Base-by-base conservation (phyloP, 805 yeast species). In the Debaryomyces tyrocola region DNA sequence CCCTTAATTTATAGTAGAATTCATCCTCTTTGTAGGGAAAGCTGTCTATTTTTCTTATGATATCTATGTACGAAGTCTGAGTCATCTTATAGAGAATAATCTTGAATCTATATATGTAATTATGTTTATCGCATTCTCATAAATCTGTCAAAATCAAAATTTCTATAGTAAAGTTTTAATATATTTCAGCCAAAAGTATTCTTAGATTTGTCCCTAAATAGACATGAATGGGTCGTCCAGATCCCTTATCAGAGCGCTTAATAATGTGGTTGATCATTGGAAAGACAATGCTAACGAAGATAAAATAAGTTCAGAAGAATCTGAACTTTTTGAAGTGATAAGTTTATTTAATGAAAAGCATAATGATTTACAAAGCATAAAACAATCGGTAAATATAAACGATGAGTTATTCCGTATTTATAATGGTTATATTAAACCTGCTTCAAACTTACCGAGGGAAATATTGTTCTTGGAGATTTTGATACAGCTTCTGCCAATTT, bases 401-500 rank as follows among this genome's bases (percentile, higher is more conserved):
- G 66, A 68, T 28, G 74, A 70, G 35, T 53, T 77, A 28, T 66
- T 67, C 47, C 47, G 55, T 2, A 48, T 73, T 10, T 73, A 74
- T 55, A 58, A 60, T 9, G 54, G 56, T 1, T 59, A 60, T 33
- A 60, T 75, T 10, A 46, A 57, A 29, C 62, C 65, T 7, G 46
- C 60, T 11, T 54, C 61, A 1, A 59, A 68, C 40, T 45, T 65
- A 6, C 46, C 57, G 6, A 62, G 63, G 37, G 79, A 77, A 49
- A 54, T 55, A 8, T 50, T 62, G 27, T 78, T 77, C 47, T 48
- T 77, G 20, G 70, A 69, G 39, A 56, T 73, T 1, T 62, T 77
- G n/a, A 56, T 52, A 1, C 58, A 58, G 27, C 50, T 75, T 11
- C 58, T 64, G 43, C 67, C 70, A 1, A 64, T 62, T 15, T 58